Percentiles rank a stretch among this genome's conserved stretches.
Conservation (phyloP, 2,329 filamentous ascomycete genomes). For the Tolypocladium guangdongense region DNA sequence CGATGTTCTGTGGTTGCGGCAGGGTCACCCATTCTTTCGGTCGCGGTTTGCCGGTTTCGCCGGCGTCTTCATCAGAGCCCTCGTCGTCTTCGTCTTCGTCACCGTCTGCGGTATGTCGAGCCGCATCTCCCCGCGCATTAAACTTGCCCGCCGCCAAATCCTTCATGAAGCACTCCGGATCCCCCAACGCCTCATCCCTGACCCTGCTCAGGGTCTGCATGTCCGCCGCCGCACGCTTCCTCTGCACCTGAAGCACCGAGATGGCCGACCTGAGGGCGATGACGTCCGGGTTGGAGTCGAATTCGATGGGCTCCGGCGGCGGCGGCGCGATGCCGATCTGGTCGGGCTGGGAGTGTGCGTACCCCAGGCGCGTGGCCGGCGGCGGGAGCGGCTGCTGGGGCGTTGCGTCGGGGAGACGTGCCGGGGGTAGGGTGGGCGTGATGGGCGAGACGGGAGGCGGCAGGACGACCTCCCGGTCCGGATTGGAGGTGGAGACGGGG, state of each 20-base stretch:
- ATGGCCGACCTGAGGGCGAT: slow-evolving; percentile 80
- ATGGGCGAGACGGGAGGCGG: slow-evolving; percentile 44
- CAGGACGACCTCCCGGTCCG: slow-evolving; percentile 28
- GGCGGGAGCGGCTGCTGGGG: slow-evolving; percentile 6
- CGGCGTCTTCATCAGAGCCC: slow-evolving; percentile 14
- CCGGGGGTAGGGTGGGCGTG: slow-evolving; percentile 35
- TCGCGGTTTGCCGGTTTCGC: slow-evolving; percentile 19
- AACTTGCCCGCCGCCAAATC: slow-evolving; percentile 57
- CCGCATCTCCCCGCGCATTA: slow-evolving; percentile 11
- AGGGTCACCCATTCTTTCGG: slow-evolving; percentile 47
- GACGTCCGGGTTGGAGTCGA: slow-evolving; percentile 67
- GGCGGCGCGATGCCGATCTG: slow-evolving; percentile 33
- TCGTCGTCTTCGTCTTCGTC: slow-evolving; percentile 17
- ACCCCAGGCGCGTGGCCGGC: slow-evolving; percentile 16
- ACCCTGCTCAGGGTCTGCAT: slow-evolving; percentile 58
- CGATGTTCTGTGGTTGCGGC: slow-evolving; percentile 69
- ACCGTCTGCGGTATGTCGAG: slow-evolving; percentile 3
- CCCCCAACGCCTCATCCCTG: slow-evolving; percentile 57
- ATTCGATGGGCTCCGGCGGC: slow-evolving; percentile 41
- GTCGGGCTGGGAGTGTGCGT: slow-evolving; percentile 34
- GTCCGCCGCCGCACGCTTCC: slow-evolving; percentile 64
- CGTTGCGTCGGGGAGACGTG: slow-evolving; percentile 16
- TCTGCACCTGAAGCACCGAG: slow-evolving; percentile 77
- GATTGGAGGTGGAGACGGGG: slow-evolving; percentile 14
- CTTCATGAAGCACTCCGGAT: slow-evolving; percentile 61